A percentile compares a stretch with the other conserved stretches of the same genome.
Evolutionary conservation across 2,329 filamentous ascomycete species (phyloP).

Genomic region (Ceratocystis colombiana): DNA sequence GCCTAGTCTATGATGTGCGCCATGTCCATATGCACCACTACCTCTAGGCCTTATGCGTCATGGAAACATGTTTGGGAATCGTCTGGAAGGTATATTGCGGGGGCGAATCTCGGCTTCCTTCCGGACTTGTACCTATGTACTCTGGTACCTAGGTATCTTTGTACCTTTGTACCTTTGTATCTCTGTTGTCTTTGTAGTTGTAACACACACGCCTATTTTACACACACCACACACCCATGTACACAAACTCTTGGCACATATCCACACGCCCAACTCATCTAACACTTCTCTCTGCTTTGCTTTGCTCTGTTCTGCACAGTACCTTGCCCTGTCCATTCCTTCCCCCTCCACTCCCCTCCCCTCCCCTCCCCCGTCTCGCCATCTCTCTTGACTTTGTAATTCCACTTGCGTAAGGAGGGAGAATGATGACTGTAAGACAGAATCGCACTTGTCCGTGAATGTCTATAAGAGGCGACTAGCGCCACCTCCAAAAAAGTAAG

Average conservation of each 20-base stretch:
- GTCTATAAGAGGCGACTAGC: background rate
- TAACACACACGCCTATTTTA: background rate
- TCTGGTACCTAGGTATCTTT: background rate
- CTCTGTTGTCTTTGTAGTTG: background rate
- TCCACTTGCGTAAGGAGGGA: background rate
- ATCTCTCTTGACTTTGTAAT: background rate
- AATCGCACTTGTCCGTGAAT: background rate
- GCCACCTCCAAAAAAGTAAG: background rate
- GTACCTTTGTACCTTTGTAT: background rate
- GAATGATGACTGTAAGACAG: background rate
- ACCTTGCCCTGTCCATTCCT: background rate
- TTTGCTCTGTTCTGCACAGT: background rate
- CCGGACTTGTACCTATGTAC: constrained; percentile 11
- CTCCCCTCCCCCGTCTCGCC: background rate
- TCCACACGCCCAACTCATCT: background rate
- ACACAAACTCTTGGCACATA: background rate
- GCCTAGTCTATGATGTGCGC: background rate
- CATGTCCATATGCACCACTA: background rate
- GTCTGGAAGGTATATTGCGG: constrained; percentile 17
- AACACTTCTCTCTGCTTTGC: too few species aligned
- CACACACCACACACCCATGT: background rate
- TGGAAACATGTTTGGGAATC: constrained; percentile 10
- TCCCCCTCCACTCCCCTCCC: background rate
- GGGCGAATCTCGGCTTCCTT: constrained; percentile 21
- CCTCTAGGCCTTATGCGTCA: constrained; percentile 14